A percentile compares a stretch with the other conserved stretches of the same genome.
phyloP scores from a whole-genome alignment of 768 basidiomycete species.

The Tephrocybe sp. region DNA sequence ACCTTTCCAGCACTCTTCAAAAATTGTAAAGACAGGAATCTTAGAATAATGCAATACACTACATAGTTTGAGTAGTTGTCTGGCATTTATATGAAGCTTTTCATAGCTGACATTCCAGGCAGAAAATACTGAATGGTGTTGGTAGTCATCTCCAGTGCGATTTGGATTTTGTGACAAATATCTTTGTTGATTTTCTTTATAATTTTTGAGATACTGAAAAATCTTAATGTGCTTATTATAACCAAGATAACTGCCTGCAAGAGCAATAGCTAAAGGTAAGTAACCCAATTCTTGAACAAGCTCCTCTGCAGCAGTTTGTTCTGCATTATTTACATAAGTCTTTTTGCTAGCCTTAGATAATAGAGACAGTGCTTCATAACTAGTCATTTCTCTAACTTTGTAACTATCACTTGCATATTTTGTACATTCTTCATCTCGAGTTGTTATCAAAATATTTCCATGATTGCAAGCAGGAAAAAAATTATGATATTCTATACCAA shows the following conservation, averaged over 20 bases:
- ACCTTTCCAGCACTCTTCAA: neutral
- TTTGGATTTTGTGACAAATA: neutral
- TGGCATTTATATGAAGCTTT: neutral
- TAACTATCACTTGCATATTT: neutral
- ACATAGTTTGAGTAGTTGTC: neutral
- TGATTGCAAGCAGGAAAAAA: neutral
- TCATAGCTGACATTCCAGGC: neutral
- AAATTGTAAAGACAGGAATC: neutral
- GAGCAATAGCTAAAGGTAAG: slow-evolving; percentile 3
- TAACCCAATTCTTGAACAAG: slow-evolving; percentile 1
- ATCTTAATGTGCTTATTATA: neutral
- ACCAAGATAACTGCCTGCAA: neutral
- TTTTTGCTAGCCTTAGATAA: neutral
- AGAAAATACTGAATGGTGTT: neutral
- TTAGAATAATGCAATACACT: neutral
- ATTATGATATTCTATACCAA: neutral
- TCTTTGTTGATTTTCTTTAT: neutral
- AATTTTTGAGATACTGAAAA: neutral
- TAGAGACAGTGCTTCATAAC: neutral
- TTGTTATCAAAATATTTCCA: slow-evolving; percentile 10
- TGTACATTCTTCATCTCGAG: neutral
- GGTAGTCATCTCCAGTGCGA: neutral
- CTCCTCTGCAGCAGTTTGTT: neutral
- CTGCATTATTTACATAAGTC: neutral
- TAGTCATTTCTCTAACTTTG: neutral